These are phyloP conservation scores for Mucor saturninus DNA, from an alignment of 371 early-diverging fungal species.

Conservation along the genomic window DNA sequence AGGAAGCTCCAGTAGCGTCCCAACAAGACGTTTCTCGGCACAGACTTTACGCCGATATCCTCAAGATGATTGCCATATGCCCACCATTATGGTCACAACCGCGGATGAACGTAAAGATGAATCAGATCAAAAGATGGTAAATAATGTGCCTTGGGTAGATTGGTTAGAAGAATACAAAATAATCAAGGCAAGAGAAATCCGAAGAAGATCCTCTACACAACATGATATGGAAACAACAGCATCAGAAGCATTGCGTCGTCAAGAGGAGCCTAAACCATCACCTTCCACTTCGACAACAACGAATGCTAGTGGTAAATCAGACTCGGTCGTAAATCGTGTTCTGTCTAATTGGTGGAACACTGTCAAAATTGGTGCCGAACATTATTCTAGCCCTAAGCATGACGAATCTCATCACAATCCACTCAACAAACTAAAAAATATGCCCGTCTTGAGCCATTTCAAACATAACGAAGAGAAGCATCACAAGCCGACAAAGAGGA, in stretches of 20 bases:
- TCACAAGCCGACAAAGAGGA: too few relatives aligned
- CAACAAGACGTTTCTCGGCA: conserved; percentile 6
- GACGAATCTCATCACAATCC: neutral
- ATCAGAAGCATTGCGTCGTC: neutral
- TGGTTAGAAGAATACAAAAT: conserved; percentile 59
- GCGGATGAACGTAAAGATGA: conserved; percentile 13
- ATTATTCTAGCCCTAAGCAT: conserved; percentile 20
- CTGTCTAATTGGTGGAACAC: conserved; percentile 34
- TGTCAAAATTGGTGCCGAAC: conserved; percentile 33
- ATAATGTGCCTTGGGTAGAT: conserved; percentile 53
- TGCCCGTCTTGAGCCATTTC: too few relatives aligned
- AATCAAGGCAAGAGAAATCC: conserved; percentile 34
- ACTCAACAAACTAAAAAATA: too few relatives aligned
- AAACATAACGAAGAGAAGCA: too few relatives aligned
- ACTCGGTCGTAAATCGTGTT: conserved; percentile 19
- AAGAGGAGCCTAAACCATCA: neutral
- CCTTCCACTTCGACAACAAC: neutral
- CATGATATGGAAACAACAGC: neutral
- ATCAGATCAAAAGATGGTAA: conserved; percentile 22
- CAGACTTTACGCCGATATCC: conserved; percentile 13
- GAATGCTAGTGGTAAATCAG: neutral
- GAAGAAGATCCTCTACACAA: conserved; percentile 31
- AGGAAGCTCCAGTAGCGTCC: conserved; percentile 6
- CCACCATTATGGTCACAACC: conserved; percentile 44
- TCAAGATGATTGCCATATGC: conserved; percentile 36